Conservation (phyloP, 2,329 filamentous ascomycete genomes). For the Pseudogymnoascus sp. region DNA sequence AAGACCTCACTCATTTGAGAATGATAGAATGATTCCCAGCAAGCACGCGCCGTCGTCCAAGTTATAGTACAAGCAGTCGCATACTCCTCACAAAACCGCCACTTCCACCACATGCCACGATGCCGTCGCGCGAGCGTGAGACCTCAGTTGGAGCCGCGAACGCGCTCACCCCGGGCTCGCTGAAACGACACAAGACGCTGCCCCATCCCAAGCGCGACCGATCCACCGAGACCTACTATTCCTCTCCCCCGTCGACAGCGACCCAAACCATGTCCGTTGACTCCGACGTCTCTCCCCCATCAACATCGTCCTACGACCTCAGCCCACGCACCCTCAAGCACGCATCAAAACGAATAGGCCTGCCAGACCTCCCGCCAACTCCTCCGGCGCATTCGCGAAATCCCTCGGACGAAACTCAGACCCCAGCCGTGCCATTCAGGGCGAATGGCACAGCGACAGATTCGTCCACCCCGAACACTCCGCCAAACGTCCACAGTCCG, state of each 20-base stretch:
- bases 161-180: neutral
- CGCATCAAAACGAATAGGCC: slow-evolving; percentile 26
- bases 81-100: neutral
- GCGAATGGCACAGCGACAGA: neutral
- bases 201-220: slow-evolving; percentile 28
- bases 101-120: slow-evolving; percentile 2
- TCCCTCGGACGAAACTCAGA: slow-evolving; percentile 46
- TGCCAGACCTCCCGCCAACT: slow-evolving; percentile 53
- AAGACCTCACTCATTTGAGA: slow-evolving; percentile 10
- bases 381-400: slow-evolving; percentile 55
- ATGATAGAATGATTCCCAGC: slow-evolving; percentile 4
- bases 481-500: slow-evolving; percentile 59
- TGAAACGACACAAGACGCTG: slow-evolving; percentile 30
- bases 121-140: slow-evolving; percentile 13
- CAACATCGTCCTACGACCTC: slow-evolving; percentile 26
- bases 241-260: slow-evolving; percentile 20
- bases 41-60: slow-evolving; percentile 4
- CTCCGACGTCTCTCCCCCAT: slow-evolving; percentile 22
- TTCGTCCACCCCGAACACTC: slow-evolving; percentile 46
- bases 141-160: neutral
- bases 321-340: slow-evolving; percentile 31
- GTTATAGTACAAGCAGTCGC: neutral
- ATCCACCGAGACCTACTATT: slow-evolving; percentile 17
- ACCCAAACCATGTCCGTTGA: slow-evolving; percentile 24
- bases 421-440: slow-evolving; percentile 2